phyloP scores from a whole-genome alignment of 306 rosid species.

The Rubus parviflorus region DNA sequence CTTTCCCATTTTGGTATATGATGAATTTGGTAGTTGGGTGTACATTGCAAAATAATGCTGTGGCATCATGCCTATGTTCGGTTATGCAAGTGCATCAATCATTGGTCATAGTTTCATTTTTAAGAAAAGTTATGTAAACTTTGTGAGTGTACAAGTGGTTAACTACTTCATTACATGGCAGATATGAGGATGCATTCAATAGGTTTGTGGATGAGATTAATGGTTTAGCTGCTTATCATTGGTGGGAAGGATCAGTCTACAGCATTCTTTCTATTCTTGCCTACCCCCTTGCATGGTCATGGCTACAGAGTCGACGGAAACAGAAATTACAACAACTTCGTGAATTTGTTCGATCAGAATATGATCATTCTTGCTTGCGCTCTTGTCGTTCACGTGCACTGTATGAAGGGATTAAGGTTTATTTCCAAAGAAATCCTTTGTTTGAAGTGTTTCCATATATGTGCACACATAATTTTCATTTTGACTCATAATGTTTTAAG shows the following conservation, averaged over 20 bases:
- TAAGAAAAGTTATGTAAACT: not conserved
- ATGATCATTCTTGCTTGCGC: constrained; percentile 54
- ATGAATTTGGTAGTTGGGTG: constrained; percentile 6
- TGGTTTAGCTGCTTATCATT: constrained; percentile 43
- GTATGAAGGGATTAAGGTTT: constrained; percentile 56
- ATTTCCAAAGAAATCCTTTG: not conserved
- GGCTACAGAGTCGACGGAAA: constrained; percentile 47
- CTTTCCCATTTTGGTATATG: constrained; percentile 11
- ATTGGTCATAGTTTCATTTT: constrained; percentile 4
- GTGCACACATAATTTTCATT: not conserved
- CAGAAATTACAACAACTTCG: constrained; percentile 46
- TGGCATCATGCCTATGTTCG: not conserved
- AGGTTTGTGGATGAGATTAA: constrained; percentile 53
- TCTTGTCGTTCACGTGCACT: constrained; percentile 58
- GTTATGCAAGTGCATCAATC: not conserved
- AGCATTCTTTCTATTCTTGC: constrained; percentile 42
- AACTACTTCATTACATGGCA: constrained; percentile 28
- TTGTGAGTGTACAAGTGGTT: constrained; percentile 4
- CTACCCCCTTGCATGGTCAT: constrained; percentile 53
- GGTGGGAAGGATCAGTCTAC: constrained; percentile 61
- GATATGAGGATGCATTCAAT: constrained; percentile 56
- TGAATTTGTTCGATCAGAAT: constrained; percentile 54
- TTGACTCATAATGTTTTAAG: not conserved
- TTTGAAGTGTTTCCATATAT: not conserved
- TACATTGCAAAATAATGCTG: not conserved